Percentiles rank a stretch among this genome's conserved stretches.
Evolutionary conservation across 108 stramenopile species (phyloP).

Genomic region (Fragilaria crotonensis): DNA sequence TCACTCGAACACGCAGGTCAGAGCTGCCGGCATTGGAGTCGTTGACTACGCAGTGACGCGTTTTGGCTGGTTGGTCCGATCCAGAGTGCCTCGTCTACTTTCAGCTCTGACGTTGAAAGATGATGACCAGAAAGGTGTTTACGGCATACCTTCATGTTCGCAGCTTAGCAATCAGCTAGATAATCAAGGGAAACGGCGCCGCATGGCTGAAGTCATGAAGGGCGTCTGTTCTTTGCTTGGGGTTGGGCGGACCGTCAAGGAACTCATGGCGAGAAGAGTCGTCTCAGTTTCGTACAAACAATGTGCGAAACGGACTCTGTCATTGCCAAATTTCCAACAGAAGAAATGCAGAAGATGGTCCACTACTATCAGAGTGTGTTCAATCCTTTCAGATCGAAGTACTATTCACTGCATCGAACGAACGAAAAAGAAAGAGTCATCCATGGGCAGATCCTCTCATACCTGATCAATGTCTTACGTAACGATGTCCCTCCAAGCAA

Average conservation of each 20-base stretch:
- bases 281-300: conserved; percentile 50
- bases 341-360: conserved; percentile 80
- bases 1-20: conserved; percentile 79
- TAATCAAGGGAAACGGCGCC: conserved; percentile 61
- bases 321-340: conserved; percentile 62
- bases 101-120: conserved; percentile 58
- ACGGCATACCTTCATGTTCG: conserved; percentile 64
- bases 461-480: conserved; percentile 32
- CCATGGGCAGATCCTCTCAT: conserved; percentile 17
- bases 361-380: conserved; percentile 74
- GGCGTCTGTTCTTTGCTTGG: conserved; percentile 67
- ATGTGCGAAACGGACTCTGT: conserved; percentile 65
- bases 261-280: conserved; percentile 34
- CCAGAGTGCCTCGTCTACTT: conserved; percentile 51
- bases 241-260: conserved; percentile 48
- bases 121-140: conserved; percentile 43
- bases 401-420: conserved; percentile 49
- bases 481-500: conserved; percentile 26
- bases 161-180: conserved; percentile 47
- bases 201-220: conserved; percentile 81
- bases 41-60: conserved; percentile 76
- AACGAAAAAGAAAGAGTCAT: conserved; percentile 29
- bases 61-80: conserved; percentile 67
- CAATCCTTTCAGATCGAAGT: conserved; percentile 55
- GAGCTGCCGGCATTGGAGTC: conserved; percentile 60